Evolutionary conservation across 805 yeast genomes (phyloP).

Genomic region (Ogataea siamensis): DNA sequence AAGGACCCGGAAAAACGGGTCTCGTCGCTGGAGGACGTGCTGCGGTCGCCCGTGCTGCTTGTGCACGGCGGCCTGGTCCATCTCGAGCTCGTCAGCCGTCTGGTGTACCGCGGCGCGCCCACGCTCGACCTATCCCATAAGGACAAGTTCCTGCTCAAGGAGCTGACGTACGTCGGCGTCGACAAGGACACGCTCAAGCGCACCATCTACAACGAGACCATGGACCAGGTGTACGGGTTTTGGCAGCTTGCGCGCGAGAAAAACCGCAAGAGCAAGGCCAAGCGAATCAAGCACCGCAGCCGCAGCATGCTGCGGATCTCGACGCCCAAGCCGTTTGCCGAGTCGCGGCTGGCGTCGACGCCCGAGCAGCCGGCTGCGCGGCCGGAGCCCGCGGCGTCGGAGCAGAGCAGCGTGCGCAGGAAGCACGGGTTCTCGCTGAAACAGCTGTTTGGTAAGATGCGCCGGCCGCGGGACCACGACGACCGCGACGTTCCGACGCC

Average conservation of each 20-base stretch:
- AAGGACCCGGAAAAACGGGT: constrained; percentile 72
- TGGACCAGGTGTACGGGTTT: constrained; percentile 72
- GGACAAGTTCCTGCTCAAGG: constrained; percentile 63
- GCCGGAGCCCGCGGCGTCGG: neutral
- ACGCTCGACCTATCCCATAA: constrained; percentile 39
- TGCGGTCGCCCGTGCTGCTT: constrained; percentile 49
- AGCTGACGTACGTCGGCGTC: constrained; percentile 58
- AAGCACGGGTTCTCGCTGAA: constrained; percentile 14
- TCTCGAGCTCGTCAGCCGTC: constrained; percentile 38
- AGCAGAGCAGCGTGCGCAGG: constrained; percentile 3
- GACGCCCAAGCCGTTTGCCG: constrained; percentile 26
- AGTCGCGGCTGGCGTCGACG: constrained; percentile 12
- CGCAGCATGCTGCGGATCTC: constrained; percentile 32
- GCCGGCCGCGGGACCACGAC: constrained; percentile 1
- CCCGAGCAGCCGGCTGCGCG: constrained; percentile 1
- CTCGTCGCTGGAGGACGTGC: constrained; percentile 44
- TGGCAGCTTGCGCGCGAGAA: constrained; percentile 65
- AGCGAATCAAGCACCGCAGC: constrained; percentile 24
- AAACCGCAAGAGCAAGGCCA: constrained; percentile 38
- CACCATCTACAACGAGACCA: constrained; percentile 54
- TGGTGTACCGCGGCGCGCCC: constrained; percentile 36
- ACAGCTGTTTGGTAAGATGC: constrained; percentile 13
- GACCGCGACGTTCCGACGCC: neutral
- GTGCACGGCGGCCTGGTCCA: constrained; percentile 42
- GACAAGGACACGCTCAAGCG: constrained; percentile 58